Evolutionary conservation across 2,329 filamentous ascomycete species (phyloP).

Genomic region (Pseudogymnoascus sp.): DNA sequence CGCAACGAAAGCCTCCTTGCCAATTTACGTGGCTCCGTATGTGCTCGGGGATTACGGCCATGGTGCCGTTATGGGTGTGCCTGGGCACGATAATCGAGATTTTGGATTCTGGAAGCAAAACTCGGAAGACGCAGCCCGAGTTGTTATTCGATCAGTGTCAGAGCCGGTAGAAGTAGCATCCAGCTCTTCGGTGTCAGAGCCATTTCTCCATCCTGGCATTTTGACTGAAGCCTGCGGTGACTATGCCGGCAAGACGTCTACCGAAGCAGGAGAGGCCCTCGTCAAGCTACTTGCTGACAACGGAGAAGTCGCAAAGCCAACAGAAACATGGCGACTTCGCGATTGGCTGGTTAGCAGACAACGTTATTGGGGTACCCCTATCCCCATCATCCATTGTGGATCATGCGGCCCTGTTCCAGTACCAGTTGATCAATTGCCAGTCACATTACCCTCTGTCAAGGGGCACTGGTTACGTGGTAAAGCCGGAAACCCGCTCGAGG

Average conservation of each 20-base stretch:
- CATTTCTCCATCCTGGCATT: slow-evolving; percentile 59
- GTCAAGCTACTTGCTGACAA: slow-evolving; percentile 46
- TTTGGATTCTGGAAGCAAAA: slow-evolving; percentile 75
- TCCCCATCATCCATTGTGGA: slow-evolving; percentile 77
- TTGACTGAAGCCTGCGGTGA: slow-evolving; percentile 60
- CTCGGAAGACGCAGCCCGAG: slow-evolving; percentile 50
- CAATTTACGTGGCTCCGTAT: slow-evolving; percentile 77
- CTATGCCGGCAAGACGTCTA: slow-evolving; percentile 57
- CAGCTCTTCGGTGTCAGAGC: slow-evolving; percentile 39
- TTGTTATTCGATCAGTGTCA: slow-evolving; percentile 46
- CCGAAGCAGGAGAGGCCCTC: slow-evolving; percentile 54
- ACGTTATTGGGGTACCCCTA: slow-evolving; percentile 85
- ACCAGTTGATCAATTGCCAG: slow-evolving; percentile 67
- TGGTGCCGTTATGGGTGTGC: slow-evolving; percentile 87
- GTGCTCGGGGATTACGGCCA: slow-evolving; percentile 80
- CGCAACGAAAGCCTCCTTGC: slow-evolving; percentile 51
- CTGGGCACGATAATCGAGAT: slow-evolving; percentile 74
- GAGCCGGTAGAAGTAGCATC: slow-evolving; percentile 40
- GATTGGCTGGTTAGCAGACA: slow-evolving; percentile 93
- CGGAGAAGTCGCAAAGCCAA: slow-evolving; percentile 51
- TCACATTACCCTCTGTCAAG: slow-evolving; percentile 63
- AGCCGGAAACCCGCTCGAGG: slow-evolving; percentile 70
- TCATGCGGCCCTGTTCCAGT: slow-evolving; percentile 75
- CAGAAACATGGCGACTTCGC: slow-evolving; percentile 70
- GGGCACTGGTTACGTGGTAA: slow-evolving; percentile 62